A percentile compares a stretch with the other conserved stretches of the same genome.
Conservation (phyloP, 331 rosid species). For the Erythrophleum ivorense region DNA sequence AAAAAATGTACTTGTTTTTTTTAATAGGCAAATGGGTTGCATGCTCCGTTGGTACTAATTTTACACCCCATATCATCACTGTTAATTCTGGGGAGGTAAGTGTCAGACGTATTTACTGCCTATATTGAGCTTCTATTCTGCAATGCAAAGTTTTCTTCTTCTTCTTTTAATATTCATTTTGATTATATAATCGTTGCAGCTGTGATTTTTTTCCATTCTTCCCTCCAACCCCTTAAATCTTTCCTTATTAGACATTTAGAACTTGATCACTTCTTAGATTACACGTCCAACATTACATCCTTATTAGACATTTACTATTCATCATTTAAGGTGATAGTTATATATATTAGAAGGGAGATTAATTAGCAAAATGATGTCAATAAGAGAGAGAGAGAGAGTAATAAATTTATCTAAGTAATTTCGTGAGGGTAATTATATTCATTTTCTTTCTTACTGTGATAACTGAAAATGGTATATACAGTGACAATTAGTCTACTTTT, state of each 20-base stretch:
- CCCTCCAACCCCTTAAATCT: background rate
- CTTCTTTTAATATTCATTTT: too few species aligned
- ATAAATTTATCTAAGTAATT: slow-evolving; percentile 13
- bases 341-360: background rate
- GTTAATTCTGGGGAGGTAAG: slow-evolving; percentile 93
- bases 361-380: background rate
- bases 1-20: background rate
- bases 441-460: slow-evolving; percentile 15
- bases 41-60: slow-evolving; percentile 89
- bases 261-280: slow-evolving; percentile 4
- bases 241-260: slow-evolving; percentile 6
- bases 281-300: slow-evolving; percentile 25
- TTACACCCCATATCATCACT: slow-evolving; percentile 91
- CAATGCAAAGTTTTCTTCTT: background rate
- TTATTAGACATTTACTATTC: background rate
- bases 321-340: background rate
- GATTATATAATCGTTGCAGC: background rate
- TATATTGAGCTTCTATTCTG: slow-evolving; percentile 7
- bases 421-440: slow-evolving; percentile 6
- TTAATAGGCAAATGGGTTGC: slow-evolving; percentile 84
- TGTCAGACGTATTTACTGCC: slow-evolving; percentile 23
- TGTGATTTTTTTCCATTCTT: background rate
- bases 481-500: slow-evolving; percentile 28
- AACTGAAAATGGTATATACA: slow-evolving; percentile 14
- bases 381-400: background rate